Base-by-base conservation (phyloP, 2,329 filamentous ascomycete species). In the Pseudopyrenochaeta lycopersici region DNA sequence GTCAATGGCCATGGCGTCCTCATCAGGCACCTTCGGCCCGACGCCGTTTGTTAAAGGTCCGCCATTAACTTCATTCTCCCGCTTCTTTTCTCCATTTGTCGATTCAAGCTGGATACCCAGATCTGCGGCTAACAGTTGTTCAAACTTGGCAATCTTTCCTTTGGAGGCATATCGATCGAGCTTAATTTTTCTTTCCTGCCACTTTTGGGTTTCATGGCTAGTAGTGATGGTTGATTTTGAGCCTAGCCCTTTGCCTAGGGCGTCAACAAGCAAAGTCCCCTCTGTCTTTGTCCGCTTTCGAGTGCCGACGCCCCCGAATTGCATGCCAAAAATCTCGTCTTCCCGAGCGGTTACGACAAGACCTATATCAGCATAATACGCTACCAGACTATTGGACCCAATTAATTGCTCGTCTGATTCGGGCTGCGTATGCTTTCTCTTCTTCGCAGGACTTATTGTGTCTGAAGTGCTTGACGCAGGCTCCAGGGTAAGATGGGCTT, bases 181-280 rank as follows among this genome's bases (percentile, higher is more conserved):
- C 49, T 71, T 71, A 11, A 51, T 56, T 21, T 70, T 63, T 43
- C 63, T 60, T 32, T 68, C 69, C n/a, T 68, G 57, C 66, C 71
- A 70, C 21, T 66, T 64, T 10, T 66, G 58, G 51, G 44, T 59
- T 14, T 66, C 63, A 15, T 52, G 35, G 21, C 43, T 49, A 12
- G 23, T 15, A n/a, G 12, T 18, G 18, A 31, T 20, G 21, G 56
- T 58, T 4, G 47, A 30, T 12, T 52, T 53, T 14, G 52, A 35
- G 9, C 54, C 43, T 29, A 84, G 77, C 2, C 88, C 89, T 54
- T 88, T 88, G 1, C 89, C 88, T 48, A 93, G 85, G 0, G 90
- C 89, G 68, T 93, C 89, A 30, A 90, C 88, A 21, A 93, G 77
- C 7, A 90, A 79, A 7, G 88, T 88, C 46, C 72, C 73, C 33